These are phyloP conservation scores for Talaromyces sp. DNA, from an alignment of 2,329 filamentous ascomycete species.

Conservation along the genomic window DNA sequence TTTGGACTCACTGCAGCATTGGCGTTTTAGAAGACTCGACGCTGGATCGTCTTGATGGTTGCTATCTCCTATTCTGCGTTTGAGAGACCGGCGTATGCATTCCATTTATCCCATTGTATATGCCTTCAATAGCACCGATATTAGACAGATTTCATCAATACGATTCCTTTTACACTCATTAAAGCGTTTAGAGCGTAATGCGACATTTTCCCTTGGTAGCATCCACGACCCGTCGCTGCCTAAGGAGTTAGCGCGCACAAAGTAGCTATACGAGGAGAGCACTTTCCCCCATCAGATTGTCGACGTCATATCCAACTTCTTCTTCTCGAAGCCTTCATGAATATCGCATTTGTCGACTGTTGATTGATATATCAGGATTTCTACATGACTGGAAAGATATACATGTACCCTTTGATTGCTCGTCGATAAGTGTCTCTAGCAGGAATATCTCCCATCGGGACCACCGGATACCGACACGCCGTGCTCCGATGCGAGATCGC, in stretches of 20 bases:
- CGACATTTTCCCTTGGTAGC: not conserved
- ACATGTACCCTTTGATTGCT: not conserved
- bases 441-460: slow-evolving; percentile 4
- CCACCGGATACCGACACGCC: slow-evolving; percentile 9
- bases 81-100: not conserved
- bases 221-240: not conserved
- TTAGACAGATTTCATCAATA: not conserved
- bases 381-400: not conserved
- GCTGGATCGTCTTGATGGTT: not conserved
- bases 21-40: not conserved
- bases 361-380: not conserved
- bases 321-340: not conserved
- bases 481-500: slow-evolving; percentile 2
- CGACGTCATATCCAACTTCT: not conserved
- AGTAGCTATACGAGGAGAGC: not conserved
- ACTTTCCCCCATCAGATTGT: not conserved
- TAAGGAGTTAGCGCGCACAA: not conserved
- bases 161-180: not conserved
- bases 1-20: not conserved
- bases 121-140: not conserved
- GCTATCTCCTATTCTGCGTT: not conserved
- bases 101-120: not conserved
- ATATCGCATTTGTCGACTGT: not conserved
- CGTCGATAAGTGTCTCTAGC: slow-evolving; percentile 2
- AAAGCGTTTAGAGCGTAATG: not conserved